Percentiles rank a stretch among this genome's conserved stretches.
Conservation (phyloP, 73 alveolate species). For the Blepharisma stoltei region DNA sequence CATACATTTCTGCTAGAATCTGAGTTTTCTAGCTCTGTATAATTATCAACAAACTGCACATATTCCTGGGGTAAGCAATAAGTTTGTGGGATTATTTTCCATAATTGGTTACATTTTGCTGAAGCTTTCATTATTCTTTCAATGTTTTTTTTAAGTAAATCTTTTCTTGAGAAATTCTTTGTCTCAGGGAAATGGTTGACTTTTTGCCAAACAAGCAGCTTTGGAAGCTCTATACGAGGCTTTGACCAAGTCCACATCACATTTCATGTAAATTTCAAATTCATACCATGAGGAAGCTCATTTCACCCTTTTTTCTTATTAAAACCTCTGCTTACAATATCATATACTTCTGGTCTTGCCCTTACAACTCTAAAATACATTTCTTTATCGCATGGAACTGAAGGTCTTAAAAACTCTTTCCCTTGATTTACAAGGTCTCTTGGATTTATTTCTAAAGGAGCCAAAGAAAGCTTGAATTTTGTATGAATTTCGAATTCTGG, state of each 20-base stretch:
- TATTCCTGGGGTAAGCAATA: constrained; percentile 94
- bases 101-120: constrained; percentile 63
- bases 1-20: constrained; percentile 76
- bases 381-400: constrained; percentile 46
- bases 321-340: constrained; percentile 91
- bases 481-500: constrained; percentile 52
- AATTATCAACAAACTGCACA: constrained; percentile 67
- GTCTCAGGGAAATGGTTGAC: constrained; percentile 92
- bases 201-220: constrained; percentile 87
- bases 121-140: constrained; percentile 79
- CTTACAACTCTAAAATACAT: constrained; percentile 90
- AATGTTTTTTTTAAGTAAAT: constrained; percentile 82
- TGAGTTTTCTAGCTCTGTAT: constrained; percentile 56
- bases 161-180: constrained; percentile 89
- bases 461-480: constrained; percentile 41
- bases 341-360: constrained; percentile 95
- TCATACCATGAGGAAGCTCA: constrained; percentile 97
- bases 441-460: constrained; percentile 36
- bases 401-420: constrained; percentile 36
- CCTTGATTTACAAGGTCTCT: constrained; percentile 33
- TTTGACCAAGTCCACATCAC: constrained; percentile 96
- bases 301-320: constrained; percentile 85
- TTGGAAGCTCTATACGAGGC: constrained; percentile 85
- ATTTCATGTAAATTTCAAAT: constrained; percentile 93
- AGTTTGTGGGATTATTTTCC: constrained; percentile 89